Evolutionary conservation across 208 protist genomes (phyloP).

Genomic region (Lotmaria passim): DNA sequence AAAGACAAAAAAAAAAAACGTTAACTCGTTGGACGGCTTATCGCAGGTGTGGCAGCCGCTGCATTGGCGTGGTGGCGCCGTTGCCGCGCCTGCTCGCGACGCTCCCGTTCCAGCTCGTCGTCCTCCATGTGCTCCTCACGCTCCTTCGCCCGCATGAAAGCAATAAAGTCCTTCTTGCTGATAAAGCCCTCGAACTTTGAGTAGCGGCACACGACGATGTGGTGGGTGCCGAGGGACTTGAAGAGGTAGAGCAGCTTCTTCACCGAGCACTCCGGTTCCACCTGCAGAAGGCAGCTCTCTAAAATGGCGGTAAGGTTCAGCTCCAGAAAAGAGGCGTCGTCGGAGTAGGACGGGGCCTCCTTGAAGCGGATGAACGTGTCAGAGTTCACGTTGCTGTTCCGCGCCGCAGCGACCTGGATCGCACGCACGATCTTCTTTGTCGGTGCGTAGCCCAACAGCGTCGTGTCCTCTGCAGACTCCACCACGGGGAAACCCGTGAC

Average conservation of each 20-base stretch:
- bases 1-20: conserved; percentile 18
- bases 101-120: conserved; percentile 44
- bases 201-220: conserved; percentile 71
- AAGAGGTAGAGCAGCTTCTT: conserved; percentile 78
- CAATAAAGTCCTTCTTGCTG: conserved; percentile 84
- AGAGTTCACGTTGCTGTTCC: conserved; percentile 50
- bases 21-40: background rate
- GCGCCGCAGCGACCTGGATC: conserved; percentile 55
- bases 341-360: conserved; percentile 25
- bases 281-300: conserved; percentile 69
- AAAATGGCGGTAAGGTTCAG: conserved; percentile 60
- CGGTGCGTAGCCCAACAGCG: conserved; percentile 74
- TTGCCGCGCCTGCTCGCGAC: conserved; percentile 18
- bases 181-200: conserved; percentile 73
- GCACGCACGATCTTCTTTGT: conserved; percentile 63
- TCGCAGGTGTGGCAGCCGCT: background rate
- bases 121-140: conserved; percentile 64
- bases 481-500: conserved; percentile 82
- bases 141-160: conserved; percentile 72
- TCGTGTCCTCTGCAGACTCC: conserved; percentile 53
- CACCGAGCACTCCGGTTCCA: conserved; percentile 74
- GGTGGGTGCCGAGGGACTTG: conserved; percentile 72
- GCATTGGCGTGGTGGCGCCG: conserved; percentile 8
- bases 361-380: conserved; percentile 58
- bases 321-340: conserved; percentile 37